phyloP scores from a whole-genome alignment of 805 yeast genomes.

The Ogataea corticis region DNA sequence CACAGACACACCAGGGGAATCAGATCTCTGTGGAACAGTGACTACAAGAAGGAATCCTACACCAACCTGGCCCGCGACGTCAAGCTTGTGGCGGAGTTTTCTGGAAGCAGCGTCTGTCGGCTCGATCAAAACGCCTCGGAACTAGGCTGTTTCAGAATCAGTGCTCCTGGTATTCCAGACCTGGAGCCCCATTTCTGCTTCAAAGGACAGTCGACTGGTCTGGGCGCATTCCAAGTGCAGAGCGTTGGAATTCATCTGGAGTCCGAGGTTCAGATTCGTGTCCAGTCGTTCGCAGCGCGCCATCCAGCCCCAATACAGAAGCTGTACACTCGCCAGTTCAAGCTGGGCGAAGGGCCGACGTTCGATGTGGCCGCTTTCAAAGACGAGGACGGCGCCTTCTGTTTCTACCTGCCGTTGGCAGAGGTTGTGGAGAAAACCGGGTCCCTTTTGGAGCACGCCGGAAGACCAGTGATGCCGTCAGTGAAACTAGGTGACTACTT shows the following conservation, averaged over 20 bases:
- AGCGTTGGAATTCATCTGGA: conserved; percentile 2
- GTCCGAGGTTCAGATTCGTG: conserved; percentile 11
- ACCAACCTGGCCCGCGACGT: conserved; percentile 13
- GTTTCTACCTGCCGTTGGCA: not conserved
- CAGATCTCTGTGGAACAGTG: conserved; percentile 7
- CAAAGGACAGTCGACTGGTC: conserved; percentile 13
- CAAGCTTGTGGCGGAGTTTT: conserved; percentile 7
- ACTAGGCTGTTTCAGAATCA: conserved; percentile 5
- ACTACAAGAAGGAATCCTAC: conserved; percentile 9
- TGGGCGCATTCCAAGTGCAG: conserved; percentile 16
- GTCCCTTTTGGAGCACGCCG: not conserved
- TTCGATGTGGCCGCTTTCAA: conserved; percentile 17
- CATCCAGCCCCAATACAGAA: conserved; percentile 9
- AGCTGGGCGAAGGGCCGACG: conserved; percentile 10
- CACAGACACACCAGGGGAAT: conserved; percentile 11
- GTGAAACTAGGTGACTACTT: not conserved
- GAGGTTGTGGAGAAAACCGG: not conserved
- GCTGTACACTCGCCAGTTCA: conserved; percentile 6
- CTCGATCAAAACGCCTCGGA: conserved; percentile 4
- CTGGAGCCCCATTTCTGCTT: conserved; percentile 12
- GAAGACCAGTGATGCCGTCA: not conserved
- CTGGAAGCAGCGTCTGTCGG: conserved; percentile 1
- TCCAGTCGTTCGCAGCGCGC: conserved; percentile 1
- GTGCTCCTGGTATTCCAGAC: not conserved
- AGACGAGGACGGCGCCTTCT: not conserved